phyloP scores from a whole-genome alignment of 371 early-diverging fungal genomes.

The Zychaea mexicana region DNA sequence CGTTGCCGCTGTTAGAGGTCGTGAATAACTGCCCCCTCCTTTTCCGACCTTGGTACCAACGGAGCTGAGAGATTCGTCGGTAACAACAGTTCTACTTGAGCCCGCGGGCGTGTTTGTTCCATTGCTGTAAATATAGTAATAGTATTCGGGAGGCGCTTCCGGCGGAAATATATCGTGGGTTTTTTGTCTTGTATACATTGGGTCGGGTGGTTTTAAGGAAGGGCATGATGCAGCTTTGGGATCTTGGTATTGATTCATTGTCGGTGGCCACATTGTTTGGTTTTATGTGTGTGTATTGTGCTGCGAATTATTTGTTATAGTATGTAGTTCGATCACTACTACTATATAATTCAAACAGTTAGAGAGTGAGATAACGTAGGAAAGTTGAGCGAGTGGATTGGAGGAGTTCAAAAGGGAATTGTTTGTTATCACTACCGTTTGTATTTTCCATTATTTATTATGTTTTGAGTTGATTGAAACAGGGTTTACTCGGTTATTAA shows the following conservation, averaged over 20 bases:
- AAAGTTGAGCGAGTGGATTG: too few species aligned
- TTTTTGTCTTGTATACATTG: conserved; percentile 5
- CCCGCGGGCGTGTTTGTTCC: not conserved
- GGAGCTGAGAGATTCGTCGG: conserved; percentile 12
- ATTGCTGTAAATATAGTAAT: conserved; percentile 10
- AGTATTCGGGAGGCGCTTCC: conserved; percentile 14
- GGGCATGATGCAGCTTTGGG: conserved; percentile 10
- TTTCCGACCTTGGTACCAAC: conserved; percentile 1
- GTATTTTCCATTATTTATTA: too few species aligned
- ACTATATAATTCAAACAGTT: too few species aligned
- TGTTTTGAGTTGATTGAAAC: too few species aligned
- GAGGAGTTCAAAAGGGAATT: too few species aligned
- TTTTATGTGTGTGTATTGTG: too few species aligned
- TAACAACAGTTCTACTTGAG: not conserved
- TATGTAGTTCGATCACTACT: too few species aligned
- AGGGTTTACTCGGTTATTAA: too few species aligned
- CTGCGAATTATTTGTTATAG: too few species aligned
- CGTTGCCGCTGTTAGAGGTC: not conserved
- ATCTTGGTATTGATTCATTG: conserved; percentile 5
- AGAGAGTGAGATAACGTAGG: too few species aligned
- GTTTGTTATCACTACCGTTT: too few species aligned
- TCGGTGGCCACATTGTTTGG: not conserved
- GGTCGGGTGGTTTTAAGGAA: conserved; percentile 7
- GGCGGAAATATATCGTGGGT: conserved; percentile 15
- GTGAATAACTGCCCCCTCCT: not conserved